phyloP scores from a whole-genome alignment of 139 green algal species.

The Picochlorum sp. region DNA sequence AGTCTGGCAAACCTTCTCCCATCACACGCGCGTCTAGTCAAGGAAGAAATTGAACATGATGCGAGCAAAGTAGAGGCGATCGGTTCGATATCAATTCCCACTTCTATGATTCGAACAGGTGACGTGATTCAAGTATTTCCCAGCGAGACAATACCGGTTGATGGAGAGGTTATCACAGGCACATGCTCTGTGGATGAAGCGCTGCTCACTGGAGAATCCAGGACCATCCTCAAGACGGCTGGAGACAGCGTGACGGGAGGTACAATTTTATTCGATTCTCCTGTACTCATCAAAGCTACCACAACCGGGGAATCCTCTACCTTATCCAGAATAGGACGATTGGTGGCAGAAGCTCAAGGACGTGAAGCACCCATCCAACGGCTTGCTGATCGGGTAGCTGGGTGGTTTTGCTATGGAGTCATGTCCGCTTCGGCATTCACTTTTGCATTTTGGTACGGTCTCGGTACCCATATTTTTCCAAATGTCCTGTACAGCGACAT shows the following conservation, averaged over 20 bases:
- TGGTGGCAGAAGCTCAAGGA: slow-evolving; percentile 55
- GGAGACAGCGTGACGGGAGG: slow-evolving; percentile 64
- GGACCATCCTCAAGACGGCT: slow-evolving; percentile 40
- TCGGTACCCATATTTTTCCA: slow-evolving; percentile 13
- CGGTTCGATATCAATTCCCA: slow-evolving; percentile 45
- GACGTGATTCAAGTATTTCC: slow-evolving; percentile 74
- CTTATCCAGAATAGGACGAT: slow-evolving; percentile 53
- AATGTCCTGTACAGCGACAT: slow-evolving; percentile 13
- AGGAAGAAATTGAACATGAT: slow-evolving; percentile 36
- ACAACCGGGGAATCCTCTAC: slow-evolving; percentile 57
- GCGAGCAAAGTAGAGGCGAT: neutral
- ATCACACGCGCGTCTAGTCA: slow-evolving; percentile 45
- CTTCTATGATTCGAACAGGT: slow-evolving; percentile 23
- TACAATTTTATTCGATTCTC: slow-evolving; percentile 73
- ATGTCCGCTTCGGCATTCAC: slow-evolving; percentile 75
- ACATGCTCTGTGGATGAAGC: slow-evolving; percentile 70
- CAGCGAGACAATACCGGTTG: slow-evolving; percentile 81
- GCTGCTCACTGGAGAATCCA: slow-evolving; percentile 74
- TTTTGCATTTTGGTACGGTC: slow-evolving; percentile 74
- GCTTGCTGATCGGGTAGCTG: slow-evolving; percentile 80
- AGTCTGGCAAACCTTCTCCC: slow-evolving; percentile 70
- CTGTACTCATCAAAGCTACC: slow-evolving; percentile 57
- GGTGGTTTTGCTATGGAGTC: slow-evolving; percentile 84
- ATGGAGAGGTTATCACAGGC: slow-evolving; percentile 70
- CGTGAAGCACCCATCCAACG: slow-evolving; percentile 81